phyloP scores from a whole-genome alignment of 805 yeast genomes.

The Saturnispora sekii region DNA sequence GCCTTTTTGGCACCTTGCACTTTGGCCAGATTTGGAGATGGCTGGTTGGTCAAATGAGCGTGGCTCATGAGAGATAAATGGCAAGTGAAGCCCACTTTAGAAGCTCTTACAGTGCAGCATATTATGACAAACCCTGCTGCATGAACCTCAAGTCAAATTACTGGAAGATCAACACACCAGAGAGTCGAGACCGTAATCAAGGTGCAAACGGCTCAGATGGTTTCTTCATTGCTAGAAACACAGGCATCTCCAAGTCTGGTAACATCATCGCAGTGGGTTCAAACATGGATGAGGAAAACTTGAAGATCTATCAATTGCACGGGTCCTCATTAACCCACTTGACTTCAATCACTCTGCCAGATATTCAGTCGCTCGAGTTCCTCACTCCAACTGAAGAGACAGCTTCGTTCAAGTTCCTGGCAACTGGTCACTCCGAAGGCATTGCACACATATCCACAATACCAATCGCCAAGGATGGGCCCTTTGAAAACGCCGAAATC shows the following conservation, averaged over 20 bases:
- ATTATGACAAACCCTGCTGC: no score
- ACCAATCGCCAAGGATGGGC: conserved; percentile 35
- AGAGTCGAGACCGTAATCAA: no score
- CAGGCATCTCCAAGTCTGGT: conserved; percentile 31
- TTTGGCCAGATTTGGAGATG: conserved; percentile 4
- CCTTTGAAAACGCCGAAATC: conserved; percentile 53
- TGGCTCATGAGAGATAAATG: background rate
- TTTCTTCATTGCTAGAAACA: conserved; percentile 21
- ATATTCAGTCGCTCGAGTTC: conserved; percentile 47
- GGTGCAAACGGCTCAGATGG: conserved; percentile 3
- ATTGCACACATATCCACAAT: conserved; percentile 60
- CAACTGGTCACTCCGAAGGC: conserved; percentile 77
- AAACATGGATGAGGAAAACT: conserved; percentile 35
- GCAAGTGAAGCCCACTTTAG: background rate
- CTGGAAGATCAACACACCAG: conserved; percentile 21
- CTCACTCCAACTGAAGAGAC: conserved; percentile 16
- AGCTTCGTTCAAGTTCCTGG: conserved; percentile 30
- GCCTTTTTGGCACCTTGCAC: no score
- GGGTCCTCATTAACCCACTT: conserved; percentile 40
- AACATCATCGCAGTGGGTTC: conserved; percentile 43
- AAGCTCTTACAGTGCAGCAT: background rate
- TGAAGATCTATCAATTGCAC: conserved; percentile 39
- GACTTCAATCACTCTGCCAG: conserved; percentile 49
- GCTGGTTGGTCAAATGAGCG: background rate
- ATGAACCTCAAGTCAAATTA: conserved; percentile 18